Evolutionary conservation across 2,329 filamentous ascomycete genomes (phyloP).

Genomic region (Chaetomium strumarium): DNA sequence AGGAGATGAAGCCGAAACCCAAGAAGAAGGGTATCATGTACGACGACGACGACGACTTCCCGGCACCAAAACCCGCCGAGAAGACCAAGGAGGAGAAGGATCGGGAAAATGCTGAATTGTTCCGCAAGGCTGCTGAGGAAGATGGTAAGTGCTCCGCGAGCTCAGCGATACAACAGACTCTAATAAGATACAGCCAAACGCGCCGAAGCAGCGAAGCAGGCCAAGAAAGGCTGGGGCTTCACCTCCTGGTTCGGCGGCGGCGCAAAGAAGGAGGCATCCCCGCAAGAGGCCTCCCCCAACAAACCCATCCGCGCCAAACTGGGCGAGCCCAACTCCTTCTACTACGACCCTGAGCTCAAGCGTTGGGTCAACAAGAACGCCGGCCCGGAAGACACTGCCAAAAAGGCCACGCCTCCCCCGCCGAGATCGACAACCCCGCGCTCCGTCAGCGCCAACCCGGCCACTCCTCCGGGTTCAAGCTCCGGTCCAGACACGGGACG

Average conservation of each 20-base stretch:
- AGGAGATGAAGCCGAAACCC: constrained; percentile 48
- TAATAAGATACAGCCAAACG: constrained; percentile 49
- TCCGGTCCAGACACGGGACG: constrained; percentile 26
- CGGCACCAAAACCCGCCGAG: constrained; percentile 45
- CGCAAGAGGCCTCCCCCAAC: constrained; percentile 41
- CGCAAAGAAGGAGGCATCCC: constrained; percentile 54
- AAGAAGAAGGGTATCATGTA: constrained; percentile 79
- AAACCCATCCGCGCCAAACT: constrained; percentile 87
- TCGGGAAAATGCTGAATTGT: constrained; percentile 75
- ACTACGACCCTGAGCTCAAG: constrained; percentile 92
- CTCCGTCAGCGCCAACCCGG: constrained; percentile 48
- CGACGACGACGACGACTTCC: constrained; percentile 67
- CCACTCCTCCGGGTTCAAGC: constrained; percentile 36
- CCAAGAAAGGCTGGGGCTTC: constrained; percentile 73
- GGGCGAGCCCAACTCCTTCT: constrained; percentile 86
- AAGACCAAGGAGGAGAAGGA: constrained; percentile 65
- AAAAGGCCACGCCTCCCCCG: constrained; percentile 70
- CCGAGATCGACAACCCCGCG: constrained; percentile 53
- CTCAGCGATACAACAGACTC: background rate
- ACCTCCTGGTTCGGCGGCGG: constrained; percentile 72
- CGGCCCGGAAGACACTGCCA: constrained; percentile 55
- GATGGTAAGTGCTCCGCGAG: constrained; percentile 48
- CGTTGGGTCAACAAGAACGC: constrained; percentile 98
- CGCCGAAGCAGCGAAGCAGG: constrained; percentile 45
- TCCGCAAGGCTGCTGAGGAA: constrained; percentile 75